Conservation (phyloP, 768 basidiomycete species). For the Infundibulicybe gibba region DNA sequence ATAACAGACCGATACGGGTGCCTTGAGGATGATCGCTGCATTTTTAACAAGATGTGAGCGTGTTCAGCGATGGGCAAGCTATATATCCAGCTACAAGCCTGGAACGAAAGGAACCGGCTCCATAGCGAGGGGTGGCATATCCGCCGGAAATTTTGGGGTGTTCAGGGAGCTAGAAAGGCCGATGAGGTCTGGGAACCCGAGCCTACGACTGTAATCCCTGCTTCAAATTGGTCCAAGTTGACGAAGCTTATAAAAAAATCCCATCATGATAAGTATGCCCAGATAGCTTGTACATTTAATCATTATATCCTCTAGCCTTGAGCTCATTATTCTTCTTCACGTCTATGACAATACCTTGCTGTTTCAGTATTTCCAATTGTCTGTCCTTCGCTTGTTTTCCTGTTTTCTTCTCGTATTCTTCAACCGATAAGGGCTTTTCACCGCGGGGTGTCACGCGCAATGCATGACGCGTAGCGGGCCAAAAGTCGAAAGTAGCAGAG, state of each 20-base stretch:
- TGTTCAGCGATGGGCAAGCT: slow-evolving; percentile 9
- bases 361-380: slow-evolving; percentile 67
- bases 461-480: slow-evolving; percentile 73
- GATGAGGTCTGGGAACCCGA: slow-evolving; percentile 38
- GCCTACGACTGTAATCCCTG: slow-evolving; percentile 35
- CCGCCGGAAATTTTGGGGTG: slow-evolving; percentile 10
- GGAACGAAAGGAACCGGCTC: slow-evolving; percentile 55
- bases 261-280: too few species aligned
- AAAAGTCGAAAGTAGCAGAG: slow-evolving; percentile 81
- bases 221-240: slow-evolving; percentile 48
- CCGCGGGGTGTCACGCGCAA: slow-evolving; percentile 80
- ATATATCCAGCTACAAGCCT: slow-evolving; percentile 47
- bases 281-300: too few species aligned
- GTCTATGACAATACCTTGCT: slow-evolving; percentile 50
- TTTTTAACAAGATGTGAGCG: too few species aligned
- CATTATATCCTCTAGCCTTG: slow-evolving; percentile 59
- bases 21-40: too few species aligned
- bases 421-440: slow-evolving; percentile 76
- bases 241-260: too few species aligned
- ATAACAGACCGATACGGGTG: too few species aligned
- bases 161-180: slow-evolving; percentile 6
- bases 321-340: slow-evolving; percentile 20
- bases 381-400: slow-evolving; percentile 74
- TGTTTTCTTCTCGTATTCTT: slow-evolving; percentile 57
- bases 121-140: slow-evolving; percentile 34